These are phyloP conservation scores for Pseudognaphalium luteoalbum DNA, from an alignment of 129 eudicot genomes.

Conservation along the genomic window DNA sequence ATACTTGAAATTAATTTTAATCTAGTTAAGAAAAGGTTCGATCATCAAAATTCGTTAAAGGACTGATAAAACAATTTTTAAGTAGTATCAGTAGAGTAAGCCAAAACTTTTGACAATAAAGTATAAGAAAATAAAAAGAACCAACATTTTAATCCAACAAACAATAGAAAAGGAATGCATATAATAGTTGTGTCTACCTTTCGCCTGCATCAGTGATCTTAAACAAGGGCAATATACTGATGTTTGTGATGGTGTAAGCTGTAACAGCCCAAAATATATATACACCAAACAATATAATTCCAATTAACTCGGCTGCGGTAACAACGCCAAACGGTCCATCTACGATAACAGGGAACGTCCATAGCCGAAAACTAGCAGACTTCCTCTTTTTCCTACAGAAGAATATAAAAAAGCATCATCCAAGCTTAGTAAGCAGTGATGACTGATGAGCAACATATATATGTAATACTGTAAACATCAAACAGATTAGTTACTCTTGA, in stretches of 20 bases:
- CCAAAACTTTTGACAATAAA: not conserved
- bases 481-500: constrained; percentile 45
- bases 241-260: constrained; percentile 40
- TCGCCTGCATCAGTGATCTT: constrained; percentile 26
- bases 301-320: constrained; percentile 83
- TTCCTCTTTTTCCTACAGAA: constrained; percentile 49
- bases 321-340: constrained; percentile 97
- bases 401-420: not conserved
- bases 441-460: not conserved
- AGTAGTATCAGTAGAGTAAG: not conserved
- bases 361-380: constrained; percentile 60
- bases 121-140: not conserved
- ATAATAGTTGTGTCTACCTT: constrained; percentile 32
- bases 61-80: not conserved
- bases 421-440: not conserved
- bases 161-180: not conserved
- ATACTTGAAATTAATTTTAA: no score
- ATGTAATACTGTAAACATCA: not conserved
- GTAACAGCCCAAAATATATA: constrained; percentile 62
- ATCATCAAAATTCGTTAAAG: no score
- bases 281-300: constrained; percentile 53
- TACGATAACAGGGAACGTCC: constrained; percentile 84
- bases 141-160: not conserved
- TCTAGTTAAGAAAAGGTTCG: no score
- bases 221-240: constrained; percentile 25